Conservation (phyloP, 2,329 filamentous ascomycete species). For the Trichoderma oligosporum region DNA sequence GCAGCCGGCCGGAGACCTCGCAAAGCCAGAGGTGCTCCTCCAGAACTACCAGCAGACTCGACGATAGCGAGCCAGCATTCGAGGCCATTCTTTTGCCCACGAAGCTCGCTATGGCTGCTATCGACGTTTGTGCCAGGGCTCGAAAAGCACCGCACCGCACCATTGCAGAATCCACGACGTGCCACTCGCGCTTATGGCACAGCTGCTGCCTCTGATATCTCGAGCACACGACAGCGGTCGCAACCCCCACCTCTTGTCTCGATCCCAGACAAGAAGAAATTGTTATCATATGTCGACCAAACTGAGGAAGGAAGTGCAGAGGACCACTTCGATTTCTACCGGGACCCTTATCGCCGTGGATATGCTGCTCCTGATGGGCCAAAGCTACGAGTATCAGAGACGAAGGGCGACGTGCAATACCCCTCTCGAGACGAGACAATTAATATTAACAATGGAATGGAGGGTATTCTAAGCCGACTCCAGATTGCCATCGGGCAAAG, state of each 20-base stretch:
- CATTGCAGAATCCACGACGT: conserved; percentile 7
- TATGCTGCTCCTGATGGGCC: conserved; percentile 52
- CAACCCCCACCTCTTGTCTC: conserved; percentile 18
- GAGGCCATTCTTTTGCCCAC: conserved; percentile 29
- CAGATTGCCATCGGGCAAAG: conserved; percentile 39
- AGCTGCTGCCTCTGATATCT: conserved; percentile 25
- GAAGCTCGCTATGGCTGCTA: conserved; percentile 39
- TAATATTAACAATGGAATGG: conserved; percentile 34
- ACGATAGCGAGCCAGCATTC: not conserved
- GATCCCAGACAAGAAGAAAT: conserved; percentile 38
- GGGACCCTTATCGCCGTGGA: conserved; percentile 51
- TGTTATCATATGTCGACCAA: conserved; percentile 52
- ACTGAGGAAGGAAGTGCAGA: conserved; percentile 47
- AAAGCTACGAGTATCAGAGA: conserved; percentile 48
- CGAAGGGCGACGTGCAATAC: conserved; percentile 45
- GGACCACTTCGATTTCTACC: conserved; percentile 50
- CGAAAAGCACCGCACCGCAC: conserved; percentile 23
- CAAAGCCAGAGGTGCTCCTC: conserved; percentile 23
- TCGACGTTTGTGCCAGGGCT: conserved; percentile 38
- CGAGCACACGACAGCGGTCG: conserved; percentile 20
- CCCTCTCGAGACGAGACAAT: conserved; percentile 42
- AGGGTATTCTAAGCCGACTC: conserved; percentile 38
- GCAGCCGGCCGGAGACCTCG: conserved; percentile 29
- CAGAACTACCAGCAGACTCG: conserved; percentile 20
- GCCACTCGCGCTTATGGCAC: conserved; percentile 27